These are phyloP conservation scores for Trichophyton rubrum DNA, from an alignment of 2,329 filamentous ascomycete species.

Conservation along the genomic window DNA sequence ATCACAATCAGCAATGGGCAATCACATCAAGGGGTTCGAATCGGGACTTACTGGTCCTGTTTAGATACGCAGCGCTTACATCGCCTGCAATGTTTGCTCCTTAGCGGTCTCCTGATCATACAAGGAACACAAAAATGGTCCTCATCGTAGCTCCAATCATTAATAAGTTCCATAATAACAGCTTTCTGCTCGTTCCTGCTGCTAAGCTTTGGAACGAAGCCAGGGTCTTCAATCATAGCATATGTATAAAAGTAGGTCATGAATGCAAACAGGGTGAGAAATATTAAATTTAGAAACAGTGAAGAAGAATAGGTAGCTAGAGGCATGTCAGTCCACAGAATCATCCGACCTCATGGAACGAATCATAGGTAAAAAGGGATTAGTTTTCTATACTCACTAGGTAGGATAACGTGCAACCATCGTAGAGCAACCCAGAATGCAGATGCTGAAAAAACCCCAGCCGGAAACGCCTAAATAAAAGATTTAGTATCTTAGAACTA, in stretches of 20 bases:
- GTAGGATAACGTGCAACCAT: constrained; percentile 63
- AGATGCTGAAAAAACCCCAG: constrained; percentile 82
- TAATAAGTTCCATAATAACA: constrained; percentile 75
- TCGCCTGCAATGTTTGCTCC: constrained; percentile 89
- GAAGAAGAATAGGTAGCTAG: constrained; percentile 52
- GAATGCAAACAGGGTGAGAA: constrained; percentile 50
- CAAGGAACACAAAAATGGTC: constrained; percentile 86
- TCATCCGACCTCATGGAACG: not conserved
- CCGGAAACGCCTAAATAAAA: constrained; percentile 60
- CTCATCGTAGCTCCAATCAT: constrained; percentile 82
- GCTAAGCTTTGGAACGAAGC: constrained; percentile 80
- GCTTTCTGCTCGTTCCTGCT: constrained; percentile 83
- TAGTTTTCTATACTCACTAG: constrained; percentile 39
- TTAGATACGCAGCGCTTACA: constrained; percentile 90
- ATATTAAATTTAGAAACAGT: constrained; percentile 66
- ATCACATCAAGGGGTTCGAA: not conserved
- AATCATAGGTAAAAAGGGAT: not conserved
- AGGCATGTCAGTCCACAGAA: constrained; percentile 20
- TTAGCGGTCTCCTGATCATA: constrained; percentile 83
- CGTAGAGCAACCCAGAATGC: constrained; percentile 67
- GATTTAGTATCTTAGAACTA: constrained; percentile 13
- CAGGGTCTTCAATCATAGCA: constrained; percentile 79
- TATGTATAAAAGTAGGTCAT: constrained; percentile 77
- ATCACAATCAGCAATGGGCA: constrained; percentile 8
- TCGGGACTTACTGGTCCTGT: constrained; percentile 71